Evolutionary conservation across 176 grass and related monocot genomes (phyloP).

Genomic region (Triticum urartu): DNA sequence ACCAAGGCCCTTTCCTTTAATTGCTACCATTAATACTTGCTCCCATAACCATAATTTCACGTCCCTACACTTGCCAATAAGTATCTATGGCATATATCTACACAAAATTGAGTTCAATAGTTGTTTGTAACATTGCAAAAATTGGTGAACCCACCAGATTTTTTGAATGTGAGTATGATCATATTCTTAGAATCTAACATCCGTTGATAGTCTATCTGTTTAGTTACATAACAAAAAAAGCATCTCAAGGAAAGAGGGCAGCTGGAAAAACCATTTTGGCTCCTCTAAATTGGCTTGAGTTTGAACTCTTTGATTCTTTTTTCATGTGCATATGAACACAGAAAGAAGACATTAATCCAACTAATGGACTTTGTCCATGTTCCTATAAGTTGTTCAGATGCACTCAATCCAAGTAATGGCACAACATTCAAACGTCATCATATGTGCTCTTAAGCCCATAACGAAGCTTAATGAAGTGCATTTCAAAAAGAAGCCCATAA

Average conservation of each 20-base stretch:
- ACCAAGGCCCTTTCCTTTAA: neutral
- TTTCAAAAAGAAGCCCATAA: neutral
- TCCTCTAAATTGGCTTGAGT: conserved; percentile 56
- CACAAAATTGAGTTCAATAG: conserved; percentile 22
- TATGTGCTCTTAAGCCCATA: neutral
- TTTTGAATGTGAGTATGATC: neutral
- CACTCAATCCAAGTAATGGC: neutral
- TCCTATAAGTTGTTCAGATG: neutral
- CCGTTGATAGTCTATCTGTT: neutral
- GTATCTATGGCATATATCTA: conserved; percentile 62
- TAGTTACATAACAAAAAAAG: neutral
- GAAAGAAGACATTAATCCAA: neutral
- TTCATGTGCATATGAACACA: conserved; percentile 37
- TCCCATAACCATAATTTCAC: neutral
- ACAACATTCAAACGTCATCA: neutral
- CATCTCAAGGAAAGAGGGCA: neutral
- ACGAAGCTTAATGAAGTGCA: neutral
- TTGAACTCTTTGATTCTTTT: conserved; percentile 60
- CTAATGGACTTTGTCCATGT: neutral
- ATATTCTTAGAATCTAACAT: neutral
- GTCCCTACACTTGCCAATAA: conserved; percentile 56
- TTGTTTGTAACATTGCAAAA: neutral
- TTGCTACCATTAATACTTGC: neutral
- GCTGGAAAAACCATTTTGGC: conserved; percentile 33
- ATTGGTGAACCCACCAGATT: neutral